These are phyloP conservation scores for Flaveria ramosissima DNA, from an alignment of 129 eudicot genomes.

Conservation along the genomic window DNA sequence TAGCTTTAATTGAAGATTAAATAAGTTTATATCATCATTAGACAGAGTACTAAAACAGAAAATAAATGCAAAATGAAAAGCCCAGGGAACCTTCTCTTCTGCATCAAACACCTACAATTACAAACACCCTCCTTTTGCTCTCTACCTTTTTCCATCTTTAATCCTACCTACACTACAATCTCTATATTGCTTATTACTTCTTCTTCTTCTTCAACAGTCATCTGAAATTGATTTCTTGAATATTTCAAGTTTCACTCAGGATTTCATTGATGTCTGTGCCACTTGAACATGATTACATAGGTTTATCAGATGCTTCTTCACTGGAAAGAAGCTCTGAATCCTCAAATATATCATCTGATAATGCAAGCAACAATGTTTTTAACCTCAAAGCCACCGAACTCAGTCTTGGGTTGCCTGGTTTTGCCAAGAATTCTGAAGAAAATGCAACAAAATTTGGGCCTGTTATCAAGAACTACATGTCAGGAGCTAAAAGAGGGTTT, in stretches of 20 bases:
- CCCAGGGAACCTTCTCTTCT: slow-evolving; percentile 72
- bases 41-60: slow-evolving; percentile 22
- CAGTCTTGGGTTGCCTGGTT: slow-evolving; percentile 94
- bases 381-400: slow-evolving; percentile 83
- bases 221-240: not conserved
- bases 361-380: slow-evolving; percentile 39
- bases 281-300: slow-evolving; percentile 83
- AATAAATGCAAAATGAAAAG: slow-evolving; percentile 51
- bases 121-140: slow-evolving; percentile 26
- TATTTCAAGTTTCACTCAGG: slow-evolving; percentile 18
- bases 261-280: slow-evolving; percentile 64
- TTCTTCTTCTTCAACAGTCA: slow-evolving; percentile 17
- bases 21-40: slow-evolving; percentile 27
- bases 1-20: slow-evolving; percentile 13
- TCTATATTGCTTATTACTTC: slow-evolving; percentile 8
- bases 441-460: slow-evolving; percentile 28
- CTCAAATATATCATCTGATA: slow-evolving; percentile 35
- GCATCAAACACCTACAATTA: slow-evolving; percentile 39
- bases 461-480: slow-evolving; percentile 46
- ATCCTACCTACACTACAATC: slow-evolving; percentile 5
- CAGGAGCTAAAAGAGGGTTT: slow-evolving; percentile 81
- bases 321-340: slow-evolving; percentile 51
- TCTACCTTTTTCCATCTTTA: slow-evolving; percentile 16
- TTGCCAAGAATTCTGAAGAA: slow-evolving; percentile 45
- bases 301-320: slow-evolving; percentile 61